Evolutionary conservation across 768 basidiomycete species (phyloP).

Genomic region (Mycena galopus): DNA sequence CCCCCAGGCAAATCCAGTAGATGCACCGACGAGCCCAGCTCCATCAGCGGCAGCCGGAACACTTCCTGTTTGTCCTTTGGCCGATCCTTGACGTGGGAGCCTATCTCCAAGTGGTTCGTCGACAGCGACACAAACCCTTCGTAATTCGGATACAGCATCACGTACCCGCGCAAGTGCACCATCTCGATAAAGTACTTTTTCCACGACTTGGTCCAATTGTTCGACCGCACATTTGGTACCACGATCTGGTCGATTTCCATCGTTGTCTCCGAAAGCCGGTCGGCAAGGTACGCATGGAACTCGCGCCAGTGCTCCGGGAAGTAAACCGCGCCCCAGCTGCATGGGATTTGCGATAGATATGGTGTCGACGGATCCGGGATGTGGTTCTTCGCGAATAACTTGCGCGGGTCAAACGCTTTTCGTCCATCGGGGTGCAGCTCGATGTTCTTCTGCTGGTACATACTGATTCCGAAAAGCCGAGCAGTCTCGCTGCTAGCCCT

Average conservation of each 20-base stretch:
- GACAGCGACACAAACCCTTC: conserved; percentile 79
- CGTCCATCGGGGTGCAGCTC: conserved; percentile 80
- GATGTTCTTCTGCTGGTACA: conserved; percentile 88
- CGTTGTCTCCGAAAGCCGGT: conserved; percentile 71
- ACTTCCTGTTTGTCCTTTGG: conserved; percentile 70
- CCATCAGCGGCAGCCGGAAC: conserved; percentile 82
- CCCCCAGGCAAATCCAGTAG: conserved; percentile 73
- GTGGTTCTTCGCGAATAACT: conserved; percentile 61
- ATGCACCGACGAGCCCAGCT: conserved; percentile 48
- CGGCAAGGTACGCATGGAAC: conserved; percentile 82
- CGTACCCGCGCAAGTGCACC: conserved; percentile 83
- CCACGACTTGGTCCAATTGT: conserved; percentile 86
- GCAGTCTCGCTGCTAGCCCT: conserved; percentile 51
- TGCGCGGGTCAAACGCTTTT: conserved; percentile 73
- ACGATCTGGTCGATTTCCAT: conserved; percentile 59
- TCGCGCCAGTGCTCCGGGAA: conserved; percentile 92
- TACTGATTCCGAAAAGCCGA: conserved; percentile 81
- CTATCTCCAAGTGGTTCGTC: conserved; percentile 91
- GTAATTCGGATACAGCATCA: conserved; percentile 93
- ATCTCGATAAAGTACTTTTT: conserved; percentile 93
- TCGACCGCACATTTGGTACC: conserved; percentile 84
- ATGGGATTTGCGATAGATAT: conserved; percentile 89
- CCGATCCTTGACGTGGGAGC: conserved; percentile 78
- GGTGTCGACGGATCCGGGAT: conserved; percentile 67
- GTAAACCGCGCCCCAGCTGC: conserved; percentile 93